These are phyloP conservation scores for Triglochin maritima DNA, from an alignment of 106 monocot genomes.

Conservation along the genomic window DNA sequence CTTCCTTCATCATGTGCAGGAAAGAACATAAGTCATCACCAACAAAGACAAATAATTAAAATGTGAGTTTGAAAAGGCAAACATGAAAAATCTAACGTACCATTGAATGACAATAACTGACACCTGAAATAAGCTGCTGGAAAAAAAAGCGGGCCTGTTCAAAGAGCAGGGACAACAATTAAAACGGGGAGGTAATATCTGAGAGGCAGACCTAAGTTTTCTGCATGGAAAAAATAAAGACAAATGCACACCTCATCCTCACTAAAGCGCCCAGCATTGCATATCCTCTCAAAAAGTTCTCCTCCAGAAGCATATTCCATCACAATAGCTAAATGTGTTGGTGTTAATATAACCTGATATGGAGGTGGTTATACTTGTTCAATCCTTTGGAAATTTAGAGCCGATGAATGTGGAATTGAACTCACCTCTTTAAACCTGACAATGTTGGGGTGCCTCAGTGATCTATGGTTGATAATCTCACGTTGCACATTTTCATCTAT, in stretches of 20 bases:
- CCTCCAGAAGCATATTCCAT: slow-evolving; percentile 97
- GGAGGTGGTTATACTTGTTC: neutral
- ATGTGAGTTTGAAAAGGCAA: neutral
- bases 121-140: slow-evolving; percentile 93
- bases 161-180: neutral
- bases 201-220: neutral
- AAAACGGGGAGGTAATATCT: neutral
- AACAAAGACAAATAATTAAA: neutral
- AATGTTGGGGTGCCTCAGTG: slow-evolving; percentile 16
- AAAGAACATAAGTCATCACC: neutral
- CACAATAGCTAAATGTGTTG: slow-evolving; percentile 88
- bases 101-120: slow-evolving; percentile 95
- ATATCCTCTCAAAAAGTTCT: slow-evolving; percentile 90
- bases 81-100: slow-evolving; percentile 21
- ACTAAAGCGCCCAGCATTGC: slow-evolving; percentile 70
- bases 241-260: slow-evolving; percentile 9
- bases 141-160: slow-evolving; percentile 88
- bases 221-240: neutral
- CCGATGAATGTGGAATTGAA: neutral
- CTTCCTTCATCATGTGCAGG: slow-evolving; percentile 61
- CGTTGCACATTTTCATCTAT: slow-evolving; percentile 23
- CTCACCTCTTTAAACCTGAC: slow-evolving; percentile 22
- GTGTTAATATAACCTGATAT: slow-evolving; percentile 77
- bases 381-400: neutral
- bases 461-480: slow-evolving; percentile 21